These are phyloP conservation scores for Closterium sp. DNA, from an alignment of 139 green algal genomes.

Conservation along the genomic window DNA sequence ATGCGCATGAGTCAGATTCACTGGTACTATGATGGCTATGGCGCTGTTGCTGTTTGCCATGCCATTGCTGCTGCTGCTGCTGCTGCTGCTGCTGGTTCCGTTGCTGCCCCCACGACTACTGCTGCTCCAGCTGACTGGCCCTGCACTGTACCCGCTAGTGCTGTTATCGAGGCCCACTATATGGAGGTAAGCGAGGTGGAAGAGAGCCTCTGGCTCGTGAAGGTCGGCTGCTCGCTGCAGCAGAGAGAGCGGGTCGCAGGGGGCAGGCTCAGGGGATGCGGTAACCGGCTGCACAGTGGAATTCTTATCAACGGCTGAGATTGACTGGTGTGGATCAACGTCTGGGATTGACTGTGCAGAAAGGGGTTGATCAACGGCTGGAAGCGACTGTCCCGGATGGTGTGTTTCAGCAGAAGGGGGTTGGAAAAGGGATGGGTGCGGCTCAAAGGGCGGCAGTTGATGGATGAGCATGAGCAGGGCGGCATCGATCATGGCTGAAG, in stretches of 20 bases:
- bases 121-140: not conserved
- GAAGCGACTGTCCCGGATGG: not conserved
- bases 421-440: not conserved
- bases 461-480: not conserved
- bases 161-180: not conserved
- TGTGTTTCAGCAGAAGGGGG: not conserved
- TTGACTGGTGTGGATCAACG: not conserved
- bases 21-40: not conserved
- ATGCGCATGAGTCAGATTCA: not conserved
- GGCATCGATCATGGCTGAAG: not conserved
- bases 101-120: not conserved
- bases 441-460: not conserved
- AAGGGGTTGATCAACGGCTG: not conserved
- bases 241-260: not conserved
- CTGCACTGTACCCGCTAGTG: not conserved
- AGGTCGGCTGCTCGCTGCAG: not conserved
- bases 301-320: not conserved
- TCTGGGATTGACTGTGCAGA: not conserved
- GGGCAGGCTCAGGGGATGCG: not conserved
- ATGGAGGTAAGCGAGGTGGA: slow-evolving; percentile 7
- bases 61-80: not conserved
- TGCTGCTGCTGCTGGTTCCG: not conserved
- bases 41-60: not conserved
- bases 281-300: not conserved
- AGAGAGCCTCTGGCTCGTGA: not conserved